Base-by-base conservation (phyloP, 2,329 filamentous ascomycete genomes). In the Scytalidium lignicola region DNA sequence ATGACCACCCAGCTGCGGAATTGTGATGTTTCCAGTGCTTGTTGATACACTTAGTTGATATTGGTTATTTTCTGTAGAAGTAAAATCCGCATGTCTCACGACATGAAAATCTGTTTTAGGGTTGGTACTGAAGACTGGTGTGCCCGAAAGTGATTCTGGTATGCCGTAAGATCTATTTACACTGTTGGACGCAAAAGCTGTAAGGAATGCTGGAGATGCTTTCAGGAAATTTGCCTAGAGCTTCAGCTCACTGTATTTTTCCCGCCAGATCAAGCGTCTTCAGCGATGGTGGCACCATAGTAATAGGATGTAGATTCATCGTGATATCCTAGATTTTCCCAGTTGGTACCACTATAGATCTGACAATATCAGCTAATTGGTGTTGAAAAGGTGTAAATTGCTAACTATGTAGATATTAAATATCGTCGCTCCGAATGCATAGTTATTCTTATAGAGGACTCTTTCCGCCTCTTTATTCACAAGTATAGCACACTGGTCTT, bases 391-490 rank as follows among this genome's bases (percentile, higher is more conserved):
- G 5, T 37, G 15, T n/a, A 37, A 13, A 26, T n/a, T 18, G 17
- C 4, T 41, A 42, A 81, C 79, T 86, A 90, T 90, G 64, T 88
- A 90, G 1, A 88, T 61, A 56, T 83, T 90, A 49, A 88, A 71
- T 10, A 90, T 79, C 0, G 78, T 81, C 2, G 83, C 75, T 0
- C 81, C 82, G 17, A 82, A 79, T 29, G 78, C 78, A 39, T 82
- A 76, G 46, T 81, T 74, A 54, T 88, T 86, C 72, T 90, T 90
- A 65, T 88, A 86, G 60, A 89, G 86, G 0, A 91, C 81, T 13
- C 86, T 13, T 51, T 85, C 80, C 52, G 88, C 88, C 55, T 89
- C 83, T 12, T 82, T 70, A 53, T 85, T 85, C 5, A 86, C 69
- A 3, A 90, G 71, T 3, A 72, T 69, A 2, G 76, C 72, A 56